Base-by-base conservation (phyloP, 2,329 filamentous ascomycete species). In the Monilinia fructicola region DNA sequence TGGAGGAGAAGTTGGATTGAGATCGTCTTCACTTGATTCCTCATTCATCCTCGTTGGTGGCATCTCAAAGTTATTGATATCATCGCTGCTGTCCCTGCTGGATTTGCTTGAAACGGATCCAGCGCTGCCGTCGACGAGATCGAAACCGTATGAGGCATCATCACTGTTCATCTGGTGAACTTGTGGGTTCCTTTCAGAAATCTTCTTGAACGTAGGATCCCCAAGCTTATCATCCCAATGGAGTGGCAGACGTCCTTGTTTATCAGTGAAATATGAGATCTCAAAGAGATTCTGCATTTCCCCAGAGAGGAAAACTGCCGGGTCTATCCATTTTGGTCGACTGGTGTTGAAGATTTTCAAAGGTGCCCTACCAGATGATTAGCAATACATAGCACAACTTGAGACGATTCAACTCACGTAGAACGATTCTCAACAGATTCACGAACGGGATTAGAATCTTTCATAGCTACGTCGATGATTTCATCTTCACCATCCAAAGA, bases 401-500 rank as follows among this genome's bases (percentile, higher is more conserved):
- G 10, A 46, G 4, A 31, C 2, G 12, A 21, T 21, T 10, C 7
- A 31, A 46, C 64, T 54, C 60, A 68, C 67, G 4, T 21, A 48
- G 38, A 16, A 38, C 28, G 38, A 40, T 40, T 52, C 38, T 69
- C 68, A 23, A 53, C 26, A 28, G 70, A 60, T 44, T 67, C 59
- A 52, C 42, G 46, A 42, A 40, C 52, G 60, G 46, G 80, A 21
- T 75, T 75, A 2, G 81, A 80, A 72, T 92, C 89, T 64, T 87
- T 88, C 89, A 97, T 93, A 0, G 90, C 91, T 21, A 99, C 88
- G 75, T 97, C 91, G 7, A 98, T 91, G 74, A 97, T 87, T 69
- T 92, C 92, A 69, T 97, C 93, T 76, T 97, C 94, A 12, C 92
- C 91, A 76, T 93, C 89, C 2, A 96, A 85, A 3, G 93, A 97